Evolutionary conservation across 192 early-diverging fungal genomes (phyloP), one percentile per base, ranked within the genome.

Genomic region (Hyaloraphidium curvatum): DNA sequence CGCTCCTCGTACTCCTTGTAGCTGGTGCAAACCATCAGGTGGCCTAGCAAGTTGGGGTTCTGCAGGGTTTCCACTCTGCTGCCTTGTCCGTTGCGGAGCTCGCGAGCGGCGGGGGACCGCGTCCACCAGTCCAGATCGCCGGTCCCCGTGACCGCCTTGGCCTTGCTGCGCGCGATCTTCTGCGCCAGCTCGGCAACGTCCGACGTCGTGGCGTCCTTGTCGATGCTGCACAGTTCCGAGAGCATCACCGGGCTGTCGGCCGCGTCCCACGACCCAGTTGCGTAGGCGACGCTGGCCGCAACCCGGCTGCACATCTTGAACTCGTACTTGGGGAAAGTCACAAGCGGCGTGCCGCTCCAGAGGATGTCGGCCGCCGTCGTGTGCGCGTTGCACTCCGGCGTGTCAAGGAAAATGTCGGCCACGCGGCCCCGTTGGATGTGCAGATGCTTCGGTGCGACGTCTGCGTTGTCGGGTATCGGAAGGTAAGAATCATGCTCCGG

Each of bases 311-410:
- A 91, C 78, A 88, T 82, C 66, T 89, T 91, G 68, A 92, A 89
- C 40, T 72, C 68, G 58, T 90, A 78, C 25, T 86, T 79, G 27
- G 86, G 84, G 69, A 75, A 89, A 2, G 89, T 95, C 28, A 95
- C 62, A 30, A 95, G 77, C 4, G 91, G 91, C 2, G 91, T 95
- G 9, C 89, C 91, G 28, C 78, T 81, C 87, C 87, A 95, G 39
- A 95, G 66, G 41, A 91, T 92, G 65, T 95, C 91, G 0, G 85
- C 86, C 0, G 91, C 89, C 2, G 91, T 95, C 1, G 91, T 95
- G 50, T 95, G 91, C 0, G 88, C 91, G 63, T 95, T 95, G 63
- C 89, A 91, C 61, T 91, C 86, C n/a, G 88, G 82, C 21, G 89
- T 92, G 62, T 95, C 91, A 43, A 95, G 67, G 54, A 95, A 91